Evolutionary conservation across 345 rosid genomes (phyloP), one percentile per base, ranked within the genome.

Genomic region (Isatis tinctoria): DNA sequence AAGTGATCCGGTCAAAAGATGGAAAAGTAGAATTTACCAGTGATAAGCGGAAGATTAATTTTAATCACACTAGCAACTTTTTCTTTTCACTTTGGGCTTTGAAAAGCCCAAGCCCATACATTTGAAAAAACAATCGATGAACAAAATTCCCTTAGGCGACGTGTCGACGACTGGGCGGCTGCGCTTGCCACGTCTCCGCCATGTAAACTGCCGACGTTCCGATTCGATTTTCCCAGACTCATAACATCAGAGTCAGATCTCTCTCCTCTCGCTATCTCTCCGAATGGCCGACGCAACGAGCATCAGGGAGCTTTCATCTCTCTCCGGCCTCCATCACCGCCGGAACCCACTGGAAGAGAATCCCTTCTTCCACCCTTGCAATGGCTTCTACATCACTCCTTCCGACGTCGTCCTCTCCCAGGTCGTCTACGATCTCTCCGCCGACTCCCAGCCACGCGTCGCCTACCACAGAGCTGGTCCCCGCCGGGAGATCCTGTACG

Each of bases 381-480:
- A 79, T 6, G 89, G 87, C 69, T 94, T 94, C 86, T 91, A 94
- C 86, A 30, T 94, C 62, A 32, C 69, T 52, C 64, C 79, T 12
- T 67, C 87, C 17, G 96, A 94, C 74, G 67, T 84, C 75, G 53
- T 94, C 68, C 86, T 94, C 39, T 84, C 91, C 6, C 95, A 86
- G 53, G 79, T 85, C 54, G 83, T 77, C 74, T 43, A 81, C 69
- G 86, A 86, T 77, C 84, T 87, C 39, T 83, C 82, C 20, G 56
- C 59, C 20, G 39, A 70, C 4, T 63, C 73, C 3, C 44, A 80
- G 12, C 60, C 84, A 11, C 81, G 28, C 40, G 16, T 65, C 7
- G 91, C 91, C 57, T 89, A 88, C 72, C 82, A 71, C 77, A 79
- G 90, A 8, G 96, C 98, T 4, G 97, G 98, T 4, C 97, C 97